Evolutionary conservation across 108 stramenopile species (phyloP).

Genomic region (Conticribra guillardii): DNA sequence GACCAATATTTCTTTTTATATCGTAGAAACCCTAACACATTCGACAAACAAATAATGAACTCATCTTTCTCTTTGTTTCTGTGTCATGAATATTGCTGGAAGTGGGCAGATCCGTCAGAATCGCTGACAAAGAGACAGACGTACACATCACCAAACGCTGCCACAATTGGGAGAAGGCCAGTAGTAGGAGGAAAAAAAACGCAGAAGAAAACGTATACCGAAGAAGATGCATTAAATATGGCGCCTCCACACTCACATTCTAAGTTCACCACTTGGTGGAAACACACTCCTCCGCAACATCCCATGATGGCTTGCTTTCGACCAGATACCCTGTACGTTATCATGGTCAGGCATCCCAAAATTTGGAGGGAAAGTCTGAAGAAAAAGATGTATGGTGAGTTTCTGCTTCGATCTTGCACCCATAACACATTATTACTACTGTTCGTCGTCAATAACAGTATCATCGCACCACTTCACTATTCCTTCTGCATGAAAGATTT

Average conservation of each 20-base stretch:
- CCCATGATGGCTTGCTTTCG: constrained; percentile 31
- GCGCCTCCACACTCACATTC: constrained; percentile 4
- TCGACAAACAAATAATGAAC: too few species aligned
- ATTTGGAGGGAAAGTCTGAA: constrained; percentile 16
- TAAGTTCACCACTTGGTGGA: constrained; percentile 30
- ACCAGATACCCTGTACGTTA: constrained; percentile 25
- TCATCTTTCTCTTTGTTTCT: not conserved
- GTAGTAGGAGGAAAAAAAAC: too few species aligned
- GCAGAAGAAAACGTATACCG: not conserved
- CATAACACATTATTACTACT: too few species aligned
- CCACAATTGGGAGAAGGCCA: too few species aligned
- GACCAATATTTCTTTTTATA: too few species aligned
- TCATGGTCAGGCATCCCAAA: constrained; percentile 28
- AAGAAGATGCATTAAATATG: not conserved
- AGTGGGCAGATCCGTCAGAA: constrained; percentile 13
- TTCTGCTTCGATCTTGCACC: not conserved
- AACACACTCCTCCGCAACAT: constrained; percentile 36
- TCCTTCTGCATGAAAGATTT: constrained; percentile 14
- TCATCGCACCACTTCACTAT: too few species aligned
- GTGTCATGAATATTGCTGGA: not conserved
- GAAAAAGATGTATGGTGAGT: constrained; percentile 15
- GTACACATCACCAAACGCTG: too few species aligned
- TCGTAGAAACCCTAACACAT: too few species aligned
- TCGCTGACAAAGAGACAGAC: too few species aligned
- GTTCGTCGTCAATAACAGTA: too few species aligned